Percentiles rank a stretch among this genome's conserved stretches.
Evolutionary conservation across 1,284 basidiomycete genomes (phyloP).

Genomic region (Rhodotorula sp.): DNA sequence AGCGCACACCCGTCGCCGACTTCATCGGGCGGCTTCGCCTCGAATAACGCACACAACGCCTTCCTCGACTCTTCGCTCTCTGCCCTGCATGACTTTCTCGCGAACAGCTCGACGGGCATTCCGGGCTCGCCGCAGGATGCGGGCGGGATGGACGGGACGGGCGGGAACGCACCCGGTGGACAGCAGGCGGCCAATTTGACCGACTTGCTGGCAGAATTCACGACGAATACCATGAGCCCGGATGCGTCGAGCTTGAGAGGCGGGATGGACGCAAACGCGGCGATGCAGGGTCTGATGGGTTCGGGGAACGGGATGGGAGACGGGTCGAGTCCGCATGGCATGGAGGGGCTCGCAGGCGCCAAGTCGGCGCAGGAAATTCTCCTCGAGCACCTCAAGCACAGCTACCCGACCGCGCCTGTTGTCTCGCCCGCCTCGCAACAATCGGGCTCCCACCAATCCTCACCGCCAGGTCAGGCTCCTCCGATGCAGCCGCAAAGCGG

Average conservation of each 20-base stretch:
- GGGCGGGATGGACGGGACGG: background rate
- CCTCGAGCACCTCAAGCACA: constrained; percentile 2
- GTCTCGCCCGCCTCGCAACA: no score
- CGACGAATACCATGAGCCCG: constrained; percentile 15
- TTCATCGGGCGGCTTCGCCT: background rate
- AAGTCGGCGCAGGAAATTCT: constrained; percentile 10
- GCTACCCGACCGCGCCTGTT: background rate
- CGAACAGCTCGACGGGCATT: background rate
- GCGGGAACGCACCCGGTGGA: background rate
- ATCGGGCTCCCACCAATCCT: background rate
- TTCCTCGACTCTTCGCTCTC: constrained; percentile 6
- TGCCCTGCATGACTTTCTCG: background rate
- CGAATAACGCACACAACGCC: background rate
- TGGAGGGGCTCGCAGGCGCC: background rate
- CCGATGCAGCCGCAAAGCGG: background rate
- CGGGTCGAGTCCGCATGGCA: background rate
- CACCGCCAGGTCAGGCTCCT: background rate
- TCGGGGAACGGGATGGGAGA: background rate
- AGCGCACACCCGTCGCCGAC: background rate
- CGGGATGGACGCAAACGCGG: background rate
- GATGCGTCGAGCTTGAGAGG: background rate
- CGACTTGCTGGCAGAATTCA: constrained; percentile 36
- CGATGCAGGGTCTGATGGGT: background rate
- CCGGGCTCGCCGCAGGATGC: background rate
- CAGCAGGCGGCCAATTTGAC: constrained; percentile 12